These are phyloP conservation scores for Seminavis robusta DNA, from an alignment of 108 stramenopile species.

Conservation along the genomic window DNA sequence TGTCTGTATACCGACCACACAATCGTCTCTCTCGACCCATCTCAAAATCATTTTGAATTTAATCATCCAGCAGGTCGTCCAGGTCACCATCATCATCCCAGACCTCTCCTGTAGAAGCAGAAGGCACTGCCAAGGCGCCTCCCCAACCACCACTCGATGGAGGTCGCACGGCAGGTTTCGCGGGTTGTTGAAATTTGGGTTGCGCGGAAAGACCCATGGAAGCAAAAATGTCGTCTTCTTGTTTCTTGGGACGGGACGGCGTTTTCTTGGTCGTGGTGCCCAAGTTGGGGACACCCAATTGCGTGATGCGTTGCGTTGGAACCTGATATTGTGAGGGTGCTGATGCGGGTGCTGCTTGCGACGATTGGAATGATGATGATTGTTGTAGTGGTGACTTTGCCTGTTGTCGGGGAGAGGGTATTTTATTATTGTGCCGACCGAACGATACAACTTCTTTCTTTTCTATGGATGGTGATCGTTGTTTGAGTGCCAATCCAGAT, in stretches of 20 bases:
- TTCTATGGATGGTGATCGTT: constrained; percentile 1
- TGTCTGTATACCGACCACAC: not conserved
- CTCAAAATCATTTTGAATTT: not conserved
- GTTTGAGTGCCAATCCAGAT: not conserved
- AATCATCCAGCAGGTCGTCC: constrained; percentile 53
- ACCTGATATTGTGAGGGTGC: constrained; percentile 14
- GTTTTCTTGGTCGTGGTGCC: constrained; percentile 2
- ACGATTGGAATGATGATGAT: not conserved
- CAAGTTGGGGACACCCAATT: not conserved
- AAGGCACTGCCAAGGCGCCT: not conserved
- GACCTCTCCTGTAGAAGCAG: constrained; percentile 18
- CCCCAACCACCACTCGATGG: not conserved
- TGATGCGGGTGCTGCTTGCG: not conserved
- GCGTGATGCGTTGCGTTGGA: not conserved
- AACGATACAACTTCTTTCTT: not conserved
- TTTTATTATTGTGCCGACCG: not conserved
- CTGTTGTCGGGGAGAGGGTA: not conserved
- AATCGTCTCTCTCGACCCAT: not conserved
- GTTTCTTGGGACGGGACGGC: not conserved
- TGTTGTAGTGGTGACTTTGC: constrained; percentile 3
- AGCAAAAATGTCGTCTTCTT: constrained; percentile 55
- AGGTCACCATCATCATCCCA: constrained; percentile 61
- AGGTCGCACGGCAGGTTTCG: not conserved
- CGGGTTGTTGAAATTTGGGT: constrained; percentile 22
- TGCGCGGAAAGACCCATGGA: constrained; percentile 49